Base-by-base conservation (phyloP, 2,329 filamentous ascomycete genomes). In the Verticillium albo-atrum region DNA sequence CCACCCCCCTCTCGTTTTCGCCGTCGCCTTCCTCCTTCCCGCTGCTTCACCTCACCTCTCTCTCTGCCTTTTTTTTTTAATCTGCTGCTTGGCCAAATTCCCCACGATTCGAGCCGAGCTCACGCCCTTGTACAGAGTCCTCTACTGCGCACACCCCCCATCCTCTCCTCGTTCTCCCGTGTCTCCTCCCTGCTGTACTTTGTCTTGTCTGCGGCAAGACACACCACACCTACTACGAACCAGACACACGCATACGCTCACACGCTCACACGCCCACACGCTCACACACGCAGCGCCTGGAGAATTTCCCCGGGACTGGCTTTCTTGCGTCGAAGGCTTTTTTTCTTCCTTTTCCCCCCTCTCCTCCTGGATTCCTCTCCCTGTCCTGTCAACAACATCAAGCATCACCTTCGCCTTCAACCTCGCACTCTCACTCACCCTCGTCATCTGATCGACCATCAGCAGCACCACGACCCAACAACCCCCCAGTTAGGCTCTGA, bases 21-120 rank as follows among this genome's bases (percentile, higher is more conserved):
- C 2, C 17, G 17, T 23, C 7, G n/a, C n/a, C 20, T 35, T 27
- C n/a, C 23, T 55, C n/a, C n/a, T n/a, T n/a, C n/a, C n/a, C n/a
- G n/a, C n/a, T 30, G 34, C 34, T 37, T 37, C 34, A 37, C 17
- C 6, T 37, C 14, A 17, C 14, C 34, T 15, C 17, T 12, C 34
- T 15, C 14, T 6, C 15, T 37, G 34, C n/a, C n/a, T n/a, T n/a
- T n/a, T n/a, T n/a, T n/a, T n/a, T n/a, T n/a, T n/a, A n/a, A n/a
- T n/a, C n/a, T n/a, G n/a, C n/a, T n/a, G n/a, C n/a, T n/a, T 37
- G 34, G 34, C 34, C 34, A 6, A 23, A 55, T 55, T 34, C 34
- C 54, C 54, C 34, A 56, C 54, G 54, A 56, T 56, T 26, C 27
- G 54, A 47, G n/a, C n/a, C n/a, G n/a, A 54, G n/a, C 15, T 20